Conservation (phyloP, 2,329 filamentous ascomycete genomes). For the Fusarium equiseti region DNA sequence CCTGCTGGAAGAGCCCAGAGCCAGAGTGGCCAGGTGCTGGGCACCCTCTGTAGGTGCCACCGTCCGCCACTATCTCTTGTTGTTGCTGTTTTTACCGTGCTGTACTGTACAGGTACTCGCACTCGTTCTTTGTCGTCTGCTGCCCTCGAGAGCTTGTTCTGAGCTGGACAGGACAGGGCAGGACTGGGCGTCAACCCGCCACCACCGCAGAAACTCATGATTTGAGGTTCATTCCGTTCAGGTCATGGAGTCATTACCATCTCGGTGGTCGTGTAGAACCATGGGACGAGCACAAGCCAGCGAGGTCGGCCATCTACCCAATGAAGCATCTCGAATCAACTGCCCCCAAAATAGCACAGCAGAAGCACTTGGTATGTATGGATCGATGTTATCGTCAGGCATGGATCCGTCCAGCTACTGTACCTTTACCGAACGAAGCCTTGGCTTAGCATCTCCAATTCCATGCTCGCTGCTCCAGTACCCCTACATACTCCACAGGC, state of each 20-base stretch:
- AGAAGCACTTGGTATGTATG: conserved; percentile 34
- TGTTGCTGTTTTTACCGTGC: neutral
- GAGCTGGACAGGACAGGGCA: conserved; percentile 19
- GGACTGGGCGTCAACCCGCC: conserved; percentile 29
- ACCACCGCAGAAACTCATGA: conserved; percentile 34
- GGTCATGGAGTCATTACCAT: conserved; percentile 28
- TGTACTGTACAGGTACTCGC: neutral
- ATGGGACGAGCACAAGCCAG: conserved; percentile 37
- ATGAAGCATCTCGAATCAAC: conserved; percentile 28
- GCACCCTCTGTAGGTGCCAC: conserved; percentile 23
- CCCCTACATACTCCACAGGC: conserved; percentile 27
- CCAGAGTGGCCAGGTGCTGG: conserved; percentile 7
- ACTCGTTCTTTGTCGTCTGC: conserved; percentile 7
- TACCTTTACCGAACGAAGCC: conserved; percentile 29
- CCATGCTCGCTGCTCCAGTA: conserved; percentile 25
- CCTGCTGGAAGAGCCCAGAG: conserved; percentile 11
- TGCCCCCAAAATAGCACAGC: conserved; percentile 41
- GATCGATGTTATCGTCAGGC: conserved; percentile 42
- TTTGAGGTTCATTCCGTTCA: conserved; percentile 28
- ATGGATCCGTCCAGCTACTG: conserved; percentile 31
- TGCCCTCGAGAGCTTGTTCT: conserved; percentile 14
- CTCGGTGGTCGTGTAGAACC: conserved; percentile 37
- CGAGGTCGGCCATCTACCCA: conserved; percentile 26
- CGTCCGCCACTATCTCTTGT: conserved; percentile 30
- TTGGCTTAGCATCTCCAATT: conserved; percentile 27